These are phyloP conservation scores for Omphalotus olearius DNA, from an alignment of 1,284 basidiomycete species.

Conservation along the genomic window DNA sequence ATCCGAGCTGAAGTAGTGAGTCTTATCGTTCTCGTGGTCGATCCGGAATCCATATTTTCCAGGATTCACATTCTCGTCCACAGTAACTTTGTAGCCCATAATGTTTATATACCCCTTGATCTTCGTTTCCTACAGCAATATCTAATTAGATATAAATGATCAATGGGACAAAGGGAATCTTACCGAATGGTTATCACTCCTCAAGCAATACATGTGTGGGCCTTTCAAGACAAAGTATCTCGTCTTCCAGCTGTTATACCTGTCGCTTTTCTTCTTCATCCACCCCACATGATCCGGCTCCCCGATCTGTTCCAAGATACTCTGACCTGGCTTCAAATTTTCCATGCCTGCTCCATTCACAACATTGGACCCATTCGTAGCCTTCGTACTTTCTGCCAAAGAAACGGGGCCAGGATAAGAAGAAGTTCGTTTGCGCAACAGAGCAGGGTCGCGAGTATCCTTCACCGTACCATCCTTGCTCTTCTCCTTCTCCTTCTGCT, in stretches of 20 bases:
- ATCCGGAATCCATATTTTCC: slow-evolving; percentile 96
- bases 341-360: slow-evolving; percentile 3
- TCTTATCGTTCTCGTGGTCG: slow-evolving; percentile 84
- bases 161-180: slow-evolving; percentile 26
- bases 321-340: slow-evolving; percentile 58
- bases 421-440: slow-evolving; percentile 49
- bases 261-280: slow-evolving; percentile 94
- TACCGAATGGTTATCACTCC: slow-evolving; percentile 66
- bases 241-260: slow-evolving; percentile 92
- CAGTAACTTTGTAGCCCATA: slow-evolving; percentile 88
- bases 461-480: slow-evolving; percentile 4
- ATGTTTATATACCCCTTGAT: slow-evolving; percentile 97
- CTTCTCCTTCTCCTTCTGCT: slow-evolving; percentile 19
- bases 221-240: slow-evolving; percentile 96
- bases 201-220: slow-evolving; percentile 82
- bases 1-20: slow-evolving; percentile 89
- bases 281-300: slow-evolving; percentile 86
- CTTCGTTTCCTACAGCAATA: slow-evolving; percentile 66
- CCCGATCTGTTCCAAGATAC: slow-evolving; percentile 85
- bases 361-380: slow-evolving; percentile 9
- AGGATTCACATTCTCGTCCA: slow-evolving; percentile 89
- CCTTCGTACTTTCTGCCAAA: background rate
- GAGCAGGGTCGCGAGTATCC: slow-evolving; percentile 15
- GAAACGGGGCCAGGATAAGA: slow-evolving; percentile 25
- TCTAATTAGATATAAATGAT: slow-evolving; percentile 3